Base-by-base conservation (phyloP, 106 monocot genomes). In the Phalaenopsis equestris region DNA sequence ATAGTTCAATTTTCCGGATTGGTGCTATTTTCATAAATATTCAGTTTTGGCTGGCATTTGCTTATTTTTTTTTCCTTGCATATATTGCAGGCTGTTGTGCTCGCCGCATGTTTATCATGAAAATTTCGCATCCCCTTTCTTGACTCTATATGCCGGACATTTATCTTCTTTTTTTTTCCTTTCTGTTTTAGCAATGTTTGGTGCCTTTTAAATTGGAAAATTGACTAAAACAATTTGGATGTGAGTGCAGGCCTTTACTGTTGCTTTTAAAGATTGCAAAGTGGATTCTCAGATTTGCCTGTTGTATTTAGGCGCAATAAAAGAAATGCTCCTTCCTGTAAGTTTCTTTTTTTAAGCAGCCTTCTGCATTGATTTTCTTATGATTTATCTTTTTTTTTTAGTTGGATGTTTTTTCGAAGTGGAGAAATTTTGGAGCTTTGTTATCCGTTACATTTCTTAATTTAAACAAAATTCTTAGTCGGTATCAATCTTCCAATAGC, bases 281-380 rank as follows among this genome's bases (percentile, higher is more conserved):
- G 90, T 87, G 84, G 91, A 90, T 55, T 90, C 90, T 45, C 91
- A 81, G 82, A 68, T 90, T 79, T 81, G 64, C 56, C 42, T 87
- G 77, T 83, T 83, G 46, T 96, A 87, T 87, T 79, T 96, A 57
- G 82, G 79, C 72, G 83, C 84, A 72, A 79, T 96, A 19, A 84
- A 87, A 83, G 84, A 91, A 77, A 86, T 96, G 90, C 78, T 91
- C 39, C 81, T 87, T 65, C 87, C 90, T 78, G 96, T 93, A 82
- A 90, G 88, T 74, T 74, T 11, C 38, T 2, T 21, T 15, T 72
- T 38, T 38, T 72, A 11, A 41, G 38, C 14, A 72, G 37, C 16
- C 41, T 8, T 19, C 2, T 38, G 24, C 8, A 41, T 38, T 72
- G 14, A 38, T 36, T 36, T 36, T 72, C 41, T 19, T 72, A 41